Evolutionary conservation across 2,329 filamentous ascomycete species (phyloP), one percentile per base, ranked within the genome.

Genomic region (Beauveria rudraprayagi): DNA sequence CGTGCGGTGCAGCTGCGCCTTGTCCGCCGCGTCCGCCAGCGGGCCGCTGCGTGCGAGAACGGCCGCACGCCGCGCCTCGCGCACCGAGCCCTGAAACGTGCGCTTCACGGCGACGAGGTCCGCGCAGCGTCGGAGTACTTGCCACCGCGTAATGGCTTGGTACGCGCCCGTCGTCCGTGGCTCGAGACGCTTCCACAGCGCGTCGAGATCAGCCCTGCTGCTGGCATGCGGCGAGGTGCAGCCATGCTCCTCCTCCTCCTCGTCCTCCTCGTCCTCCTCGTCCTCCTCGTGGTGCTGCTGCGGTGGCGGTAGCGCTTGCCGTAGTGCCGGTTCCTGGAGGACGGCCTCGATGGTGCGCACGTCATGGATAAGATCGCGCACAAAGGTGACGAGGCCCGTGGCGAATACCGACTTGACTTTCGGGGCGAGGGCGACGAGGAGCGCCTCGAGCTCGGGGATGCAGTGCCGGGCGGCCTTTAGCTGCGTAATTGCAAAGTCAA

Each of bases 21-120:
- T 71, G n/a, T 72, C 69, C 24, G 65, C 69, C 22, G 65, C 57
- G 2, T 62, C 65, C 65, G 10, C 65, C 63, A 30, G 51, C 59
- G 26, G 37, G 43, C 30, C 37, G 16, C 50, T 28, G n/a, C 50
- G 46, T 34, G 65, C 11, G 65, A 63, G 6, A 72, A 63, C 47
- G 69, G 66, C 30, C 57, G 30, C 55, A 52, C 61, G 52, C 22
- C 72, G 66, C 9, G 61, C 61, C 14, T 70, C 67, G 43, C 65
- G 68, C 9, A 66, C 66, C 3, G 70, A 70, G n/a, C 70, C 71
- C 24, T 72, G 71, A 50, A 75, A 74, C 0, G 69, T 63, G 48
- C 70, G 69, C 46, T 72, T 70, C 37, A 74, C 53, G 44, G 69
- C 68, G 37, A 72, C 66, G 43, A 75, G 66, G 34, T 65, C 59